Evolutionary conservation across 495 filamentous ascomycete species (phyloP).

Genomic region (Trichoderma virens): DNA sequence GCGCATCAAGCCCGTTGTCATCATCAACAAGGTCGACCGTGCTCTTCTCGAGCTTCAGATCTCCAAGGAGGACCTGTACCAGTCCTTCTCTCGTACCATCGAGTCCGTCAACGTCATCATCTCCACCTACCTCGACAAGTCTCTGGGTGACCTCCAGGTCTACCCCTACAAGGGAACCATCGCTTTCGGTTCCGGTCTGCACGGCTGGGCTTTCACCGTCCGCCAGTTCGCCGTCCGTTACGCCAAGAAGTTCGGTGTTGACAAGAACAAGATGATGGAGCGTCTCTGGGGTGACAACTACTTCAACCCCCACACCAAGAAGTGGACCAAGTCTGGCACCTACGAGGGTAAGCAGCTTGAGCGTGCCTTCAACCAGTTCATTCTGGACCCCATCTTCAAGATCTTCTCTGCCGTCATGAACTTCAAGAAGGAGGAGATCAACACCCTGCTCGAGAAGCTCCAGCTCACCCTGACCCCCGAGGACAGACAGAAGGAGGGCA

Average conservation of each 20-base stretch:
- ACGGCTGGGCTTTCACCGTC: conserved; percentile 99
- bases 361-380: conserved; percentile 98
- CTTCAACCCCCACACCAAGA: conserved; percentile 99
- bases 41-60: conserved; percentile 97
- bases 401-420: conserved; percentile 95
- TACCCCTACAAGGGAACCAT: conserved; percentile 94
- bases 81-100: conserved; percentile 97
- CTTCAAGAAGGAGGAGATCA: conserved; percentile 93
- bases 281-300: conserved; percentile 99
- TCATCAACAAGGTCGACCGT: conserved; percentile 99
- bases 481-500: conserved; percentile 93
- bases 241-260: conserved; percentile 99
- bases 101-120: conserved; percentile 99
- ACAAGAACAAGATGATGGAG: conserved; percentile 99
- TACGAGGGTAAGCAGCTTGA: conserved; percentile 82
- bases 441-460: conserved; percentile 78
- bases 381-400: conserved; percentile 98
- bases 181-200: conserved; percentile 98
- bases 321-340: conserved; percentile 84
- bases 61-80: conserved; percentile 97
- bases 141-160: conserved; percentile 95
- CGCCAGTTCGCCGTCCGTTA: conserved; percentile 95
- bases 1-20: conserved; percentile 98
- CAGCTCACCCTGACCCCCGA: conserved; percentile 79
- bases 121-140: conserved; percentile 96